Evolutionary conservation across 441 rosid genomes (phyloP), one percentile per base, ranked within the genome.

Genomic region (Hura crepitans): DNA sequence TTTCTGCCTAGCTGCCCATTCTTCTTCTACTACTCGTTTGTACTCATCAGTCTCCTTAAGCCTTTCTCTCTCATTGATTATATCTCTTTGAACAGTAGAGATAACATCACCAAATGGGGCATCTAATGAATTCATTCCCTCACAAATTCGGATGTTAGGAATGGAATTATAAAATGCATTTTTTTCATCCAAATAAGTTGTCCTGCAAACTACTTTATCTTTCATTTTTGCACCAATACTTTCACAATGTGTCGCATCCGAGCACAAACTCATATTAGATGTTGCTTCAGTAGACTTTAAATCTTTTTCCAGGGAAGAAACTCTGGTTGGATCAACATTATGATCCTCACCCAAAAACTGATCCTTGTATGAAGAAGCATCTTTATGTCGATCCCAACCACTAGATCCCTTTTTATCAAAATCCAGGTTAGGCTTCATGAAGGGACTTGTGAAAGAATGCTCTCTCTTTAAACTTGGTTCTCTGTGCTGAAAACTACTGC

Each of bases 11-110:
- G 93, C 86, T 65, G 85, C 87, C 97, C 90, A 87, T 84, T 91
- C 97, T 81, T 83, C 87, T 81, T 93, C 89, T 28, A 37, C 70
- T 50, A 90, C 97, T 79, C 71, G 89, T 80, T 87, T 91, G 85
- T 84, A 89, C 69, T 86, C 93, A 75, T 85, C 86, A 13, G 97
- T 89, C 87, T 88, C 86, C 81, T 93, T 91, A 50, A 87, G 80
- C 78, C 75, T 91, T 82, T 93, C 92, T 73, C 89, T 81, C 72
- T 85, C 87, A 60, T 83, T 82, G 77, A 93, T 81, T 65, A 86
- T 70, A 80, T 82, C 83, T 13, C 68, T 60, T 68, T 37, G 71
- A 75, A 76, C 33, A 1, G 4, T 75, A 59, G 67, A 68, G 35
- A 72, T 39, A 15, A 50, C n/a, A 67, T 58, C 74, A 83, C 68